Conservation (phyloP, 805 yeast genomes). For the Candida methanosorbosa region DNA sequence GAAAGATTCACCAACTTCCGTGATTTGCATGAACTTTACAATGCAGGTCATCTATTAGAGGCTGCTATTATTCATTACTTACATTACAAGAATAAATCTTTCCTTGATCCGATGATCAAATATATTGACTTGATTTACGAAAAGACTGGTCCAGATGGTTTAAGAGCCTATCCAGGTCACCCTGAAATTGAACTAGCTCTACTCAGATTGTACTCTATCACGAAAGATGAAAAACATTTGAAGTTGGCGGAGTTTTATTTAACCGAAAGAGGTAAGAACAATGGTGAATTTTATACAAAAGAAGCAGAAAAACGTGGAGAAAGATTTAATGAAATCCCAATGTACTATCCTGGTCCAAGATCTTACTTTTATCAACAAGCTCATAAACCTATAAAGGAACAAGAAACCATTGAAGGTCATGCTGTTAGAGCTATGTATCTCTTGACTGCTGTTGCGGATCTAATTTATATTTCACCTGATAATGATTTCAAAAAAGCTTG, state of each 20-base stretch:
- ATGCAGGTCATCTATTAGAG: conserved; percentile 18
- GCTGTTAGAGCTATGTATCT: conserved; percentile 15
- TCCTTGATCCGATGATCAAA: conserved; percentile 10
- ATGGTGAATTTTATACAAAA: conserved; percentile 11
- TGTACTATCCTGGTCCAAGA: conserved; percentile 6
- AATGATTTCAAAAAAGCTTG: conserved; percentile 8
- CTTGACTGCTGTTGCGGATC: conserved; percentile 15
- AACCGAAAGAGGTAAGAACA: conserved; percentile 14
- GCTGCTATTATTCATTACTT: conserved; percentile 16
- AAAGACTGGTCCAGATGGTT: conserved; percentile 13
- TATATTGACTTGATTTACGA: conserved; percentile 12
- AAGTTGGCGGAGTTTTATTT: conserved; percentile 14
- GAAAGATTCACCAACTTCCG: conserved; percentile 7
- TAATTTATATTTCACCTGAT: conserved; percentile 12
- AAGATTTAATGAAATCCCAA: conserved; percentile 3
- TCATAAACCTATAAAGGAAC: conserved; percentile 10
- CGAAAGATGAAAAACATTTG: conserved; percentile 10
- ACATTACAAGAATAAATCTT: conserved; percentile 9
- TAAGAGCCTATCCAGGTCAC: conserved; percentile 20
- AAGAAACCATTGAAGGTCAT: conserved; percentile 14
- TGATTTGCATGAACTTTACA: conserved; percentile 9
- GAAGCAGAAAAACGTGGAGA: conserved; percentile 12
- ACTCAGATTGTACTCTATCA: conserved; percentile 11
- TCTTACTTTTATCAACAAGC: conserved; percentile 18
- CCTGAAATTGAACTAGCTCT: conserved; percentile 19